phyloP scores from a whole-genome alignment of 2,329 filamentous ascomycete genomes.

The Decorospora gaudefroyi region DNA sequence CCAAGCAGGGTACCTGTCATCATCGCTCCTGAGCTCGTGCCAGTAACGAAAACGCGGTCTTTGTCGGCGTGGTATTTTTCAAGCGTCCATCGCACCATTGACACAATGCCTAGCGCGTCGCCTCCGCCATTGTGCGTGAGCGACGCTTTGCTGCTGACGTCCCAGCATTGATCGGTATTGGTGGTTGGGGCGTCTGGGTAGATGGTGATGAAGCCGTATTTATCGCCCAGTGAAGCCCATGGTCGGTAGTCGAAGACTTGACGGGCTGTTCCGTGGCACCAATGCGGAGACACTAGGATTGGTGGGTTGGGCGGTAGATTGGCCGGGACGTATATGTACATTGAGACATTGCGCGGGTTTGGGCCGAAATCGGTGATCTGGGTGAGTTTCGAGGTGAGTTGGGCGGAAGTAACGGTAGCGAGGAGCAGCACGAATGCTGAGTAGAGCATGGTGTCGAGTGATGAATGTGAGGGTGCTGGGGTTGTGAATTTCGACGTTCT shows the following conservation, averaged over 20 bases:
- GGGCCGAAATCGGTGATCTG: constrained; percentile 38
- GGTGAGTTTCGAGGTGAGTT: constrained; percentile 36
- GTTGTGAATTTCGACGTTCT: neutral
- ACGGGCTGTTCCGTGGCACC: constrained; percentile 42
- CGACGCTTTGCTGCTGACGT: constrained; percentile 41
- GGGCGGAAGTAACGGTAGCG: constrained; percentile 21
- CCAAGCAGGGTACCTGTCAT: constrained; percentile 45
- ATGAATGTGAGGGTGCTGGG: neutral
- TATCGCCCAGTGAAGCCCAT: constrained; percentile 38
- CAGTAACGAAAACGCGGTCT: constrained; percentile 41
- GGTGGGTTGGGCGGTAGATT: constrained; percentile 35
- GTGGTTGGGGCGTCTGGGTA: constrained; percentile 35
- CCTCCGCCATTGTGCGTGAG: constrained; percentile 43
- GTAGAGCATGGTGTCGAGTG: constrained; percentile 8
- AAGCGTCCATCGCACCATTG: constrained; percentile 39
- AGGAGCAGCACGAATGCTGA: constrained; percentile 16
- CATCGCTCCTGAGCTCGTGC: constrained; percentile 45
- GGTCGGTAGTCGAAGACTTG: constrained; percentile 35
- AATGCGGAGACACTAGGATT: constrained; percentile 42
- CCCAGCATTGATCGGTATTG: constrained; percentile 44
- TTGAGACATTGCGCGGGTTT: constrained; percentile 41
- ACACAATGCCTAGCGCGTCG: constrained; percentile 42
- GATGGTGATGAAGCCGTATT: constrained; percentile 45
- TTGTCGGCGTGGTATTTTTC: constrained; percentile 37
- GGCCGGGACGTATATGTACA: constrained; percentile 43